A percentile compares a stretch with the other conserved stretches of the same genome.
phyloP scores from a whole-genome alignment of 345 rosid species.

The Brassica incana region DNA sequence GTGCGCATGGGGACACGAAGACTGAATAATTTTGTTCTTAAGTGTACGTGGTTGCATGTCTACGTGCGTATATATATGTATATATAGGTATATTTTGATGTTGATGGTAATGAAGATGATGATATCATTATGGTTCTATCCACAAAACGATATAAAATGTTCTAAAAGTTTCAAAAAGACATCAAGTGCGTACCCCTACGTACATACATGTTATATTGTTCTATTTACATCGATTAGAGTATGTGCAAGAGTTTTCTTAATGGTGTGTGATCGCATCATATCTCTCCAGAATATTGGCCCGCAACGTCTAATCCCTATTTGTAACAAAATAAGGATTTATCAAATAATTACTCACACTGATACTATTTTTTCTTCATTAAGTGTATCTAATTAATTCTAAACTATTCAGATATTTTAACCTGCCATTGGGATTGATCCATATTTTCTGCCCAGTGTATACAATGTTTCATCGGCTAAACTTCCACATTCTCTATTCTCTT shows the following conservation, averaged over 20 bases:
- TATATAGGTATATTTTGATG: constrained; percentile 9
- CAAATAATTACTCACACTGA: background rate
- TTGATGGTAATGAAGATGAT: constrained; percentile 14
- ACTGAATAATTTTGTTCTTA: constrained; percentile 32
- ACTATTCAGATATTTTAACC: background rate
- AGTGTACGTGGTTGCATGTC: constrained; percentile 35
- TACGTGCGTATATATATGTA: constrained; percentile 25
- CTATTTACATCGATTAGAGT: background rate
- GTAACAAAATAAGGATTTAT: background rate
- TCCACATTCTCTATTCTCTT: background rate
- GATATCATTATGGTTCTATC: constrained; percentile 34
- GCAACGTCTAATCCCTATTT: background rate
- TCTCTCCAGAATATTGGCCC: constrained; percentile 16
- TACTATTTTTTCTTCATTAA: background rate
- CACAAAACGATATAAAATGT: constrained; percentile 35
- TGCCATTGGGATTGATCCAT: background rate
- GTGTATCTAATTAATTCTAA: background rate
- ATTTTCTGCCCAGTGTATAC: background rate
- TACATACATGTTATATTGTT: constrained; percentile 22
- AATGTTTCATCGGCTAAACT: background rate
- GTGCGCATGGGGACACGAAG: constrained; percentile 41
- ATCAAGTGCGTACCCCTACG: constrained; percentile 20
- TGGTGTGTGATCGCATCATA: constrained; percentile 28
- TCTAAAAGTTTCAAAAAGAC: constrained; percentile 8
- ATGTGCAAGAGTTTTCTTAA: background rate